Conservation (phyloP, 495 filamentous ascomycete genomes). For the Hypoxylon subgilvum region DNA sequence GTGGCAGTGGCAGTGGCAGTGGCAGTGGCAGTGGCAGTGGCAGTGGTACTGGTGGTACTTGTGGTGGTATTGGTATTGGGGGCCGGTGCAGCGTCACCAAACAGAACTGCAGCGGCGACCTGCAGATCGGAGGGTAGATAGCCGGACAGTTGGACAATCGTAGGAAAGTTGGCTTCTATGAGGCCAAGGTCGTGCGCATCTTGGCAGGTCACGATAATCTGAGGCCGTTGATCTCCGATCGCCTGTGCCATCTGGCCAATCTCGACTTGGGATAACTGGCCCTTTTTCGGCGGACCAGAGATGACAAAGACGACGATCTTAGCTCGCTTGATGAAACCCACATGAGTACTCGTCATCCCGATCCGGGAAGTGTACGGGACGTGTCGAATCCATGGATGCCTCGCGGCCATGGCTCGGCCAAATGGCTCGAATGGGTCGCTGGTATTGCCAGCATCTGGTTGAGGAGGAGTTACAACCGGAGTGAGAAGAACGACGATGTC, state of each 20-base stretch:
- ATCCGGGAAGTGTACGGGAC: slow-evolving; percentile 64
- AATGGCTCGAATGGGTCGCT: slow-evolving; percentile 67
- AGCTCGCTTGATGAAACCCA: slow-evolving; percentile 64
- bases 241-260: slow-evolving; percentile 51
- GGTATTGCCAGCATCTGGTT: slow-evolving; percentile 37
- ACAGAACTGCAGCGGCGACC: slow-evolving; percentile 60
- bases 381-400: slow-evolving; percentile 63
- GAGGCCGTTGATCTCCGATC: slow-evolving; percentile 56
- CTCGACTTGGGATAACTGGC: slow-evolving; percentile 49
- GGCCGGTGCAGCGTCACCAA: slow-evolving; percentile 52
- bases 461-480: slow-evolving; percentile 59
- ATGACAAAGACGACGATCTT: slow-evolving; percentile 61
- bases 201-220: slow-evolving; percentile 58
- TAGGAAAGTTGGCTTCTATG: slow-evolving; percentile 51
- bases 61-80: no score
- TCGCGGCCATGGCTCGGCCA: slow-evolving; percentile 59
- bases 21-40: no score
- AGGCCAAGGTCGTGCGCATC: slow-evolving; percentile 44
- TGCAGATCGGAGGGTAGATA: slow-evolving; percentile 59
- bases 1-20: no score
- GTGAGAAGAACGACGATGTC: slow-evolving; percentile 66
- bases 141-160: slow-evolving; percentile 54
- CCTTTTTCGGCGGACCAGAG: slow-evolving; percentile 46
- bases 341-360: slow-evolving; percentile 64
- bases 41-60: no score